These are phyloP conservation scores for Xylariaceae sp. DNA, from an alignment of 2,329 filamentous ascomycete genomes.

Conservation along the genomic window DNA sequence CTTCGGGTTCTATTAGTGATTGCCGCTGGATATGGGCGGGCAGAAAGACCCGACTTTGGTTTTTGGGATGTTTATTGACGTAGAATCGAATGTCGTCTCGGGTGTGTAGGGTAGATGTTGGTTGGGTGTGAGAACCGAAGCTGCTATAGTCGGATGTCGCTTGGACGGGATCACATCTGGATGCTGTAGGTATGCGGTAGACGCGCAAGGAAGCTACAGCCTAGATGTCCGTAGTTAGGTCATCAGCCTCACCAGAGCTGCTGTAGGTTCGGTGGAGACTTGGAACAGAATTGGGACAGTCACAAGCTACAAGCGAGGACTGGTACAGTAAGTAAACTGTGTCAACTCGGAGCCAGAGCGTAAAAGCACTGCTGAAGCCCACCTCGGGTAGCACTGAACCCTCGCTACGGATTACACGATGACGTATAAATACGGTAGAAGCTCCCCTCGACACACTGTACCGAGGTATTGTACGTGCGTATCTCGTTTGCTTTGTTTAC, in stretches of 20 bases:
- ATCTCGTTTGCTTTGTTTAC: too few species aligned
- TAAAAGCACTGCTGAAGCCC: too few species aligned
- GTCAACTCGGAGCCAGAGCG: too few species aligned
- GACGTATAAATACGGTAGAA: too few species aligned
- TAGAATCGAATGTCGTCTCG: background rate
- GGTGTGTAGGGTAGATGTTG: background rate
- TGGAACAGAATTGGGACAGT: background rate
- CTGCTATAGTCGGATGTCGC: slow-evolving; percentile 4
- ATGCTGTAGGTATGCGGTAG: slow-evolving; percentile 11
- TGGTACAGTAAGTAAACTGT: too few species aligned
- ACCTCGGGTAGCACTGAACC: too few species aligned
- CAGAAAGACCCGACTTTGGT: background rate
- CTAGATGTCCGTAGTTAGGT: slow-evolving; percentile 24
- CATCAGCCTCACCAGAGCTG: slow-evolving; percentile 25
- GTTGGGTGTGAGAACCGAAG: slow-evolving; percentile 4
- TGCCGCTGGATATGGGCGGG: background rate
- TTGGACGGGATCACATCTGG: slow-evolving; percentile 3
- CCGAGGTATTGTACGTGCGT: too few species aligned
- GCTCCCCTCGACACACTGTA: too few species aligned
- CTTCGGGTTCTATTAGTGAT: background rate
- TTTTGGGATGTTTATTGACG: background rate
- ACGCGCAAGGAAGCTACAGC: slow-evolving; percentile 44
- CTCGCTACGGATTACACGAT: too few species aligned
- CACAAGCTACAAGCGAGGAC: background rate
- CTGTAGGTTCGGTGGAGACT: slow-evolving; percentile 1